Base-by-base conservation (phyloP, 768 basidiomycete genomes). In the Amanita muscaria region DNA sequence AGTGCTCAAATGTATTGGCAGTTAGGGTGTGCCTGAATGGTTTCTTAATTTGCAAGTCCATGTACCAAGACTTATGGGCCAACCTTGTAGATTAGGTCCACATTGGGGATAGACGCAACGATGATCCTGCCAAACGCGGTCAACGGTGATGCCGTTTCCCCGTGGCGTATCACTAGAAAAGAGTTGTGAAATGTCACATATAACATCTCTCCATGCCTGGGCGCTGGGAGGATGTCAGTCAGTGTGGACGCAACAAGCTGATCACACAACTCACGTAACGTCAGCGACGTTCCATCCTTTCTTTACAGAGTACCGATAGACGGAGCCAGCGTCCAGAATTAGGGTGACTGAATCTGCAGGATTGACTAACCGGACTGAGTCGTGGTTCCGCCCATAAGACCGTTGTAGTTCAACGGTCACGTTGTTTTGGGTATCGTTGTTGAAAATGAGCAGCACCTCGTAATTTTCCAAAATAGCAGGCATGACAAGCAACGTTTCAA, bases 281-380 rank as follows among this genome's bases (percentile, higher is more conserved):
- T 79, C 78, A 47, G 73, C 79, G 22, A 83, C 80, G 55, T 77
- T 79, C 40, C 74, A 72, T 51, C 69, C 73, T 49, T 70, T 70
- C 59, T 83, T 83, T 47, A 85, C 64, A 27, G 77, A 80, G 59
- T 85, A 83, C 55, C 74, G 73, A 65, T 85, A 85, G 30, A 76
- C 63, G 16, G 73, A 71, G 5, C 83, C 82, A 15, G 83, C 79
- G 54, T 83, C 80, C 50, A 85, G 70, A 48, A 85, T 70, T 47
- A 83, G 68, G 24, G 79, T 78, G 44, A 85, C 65, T 33, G 70
- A 73, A 56, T 85, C 81, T 38, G 73, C 68, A 3, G 81, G 80
- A 47, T 74, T 68, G 31, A 85, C 65, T 21, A 83, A 56, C 36
- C 81, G 69, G 48, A 75, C 68, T 40, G 74, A 67, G 41, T 70